Percentiles rank a stretch among this genome's conserved stretches.
These are phyloP conservation scores for Datisca glomerata DNA, from an alignment of 306 rosid species.

Conservation along the genomic window DNA sequence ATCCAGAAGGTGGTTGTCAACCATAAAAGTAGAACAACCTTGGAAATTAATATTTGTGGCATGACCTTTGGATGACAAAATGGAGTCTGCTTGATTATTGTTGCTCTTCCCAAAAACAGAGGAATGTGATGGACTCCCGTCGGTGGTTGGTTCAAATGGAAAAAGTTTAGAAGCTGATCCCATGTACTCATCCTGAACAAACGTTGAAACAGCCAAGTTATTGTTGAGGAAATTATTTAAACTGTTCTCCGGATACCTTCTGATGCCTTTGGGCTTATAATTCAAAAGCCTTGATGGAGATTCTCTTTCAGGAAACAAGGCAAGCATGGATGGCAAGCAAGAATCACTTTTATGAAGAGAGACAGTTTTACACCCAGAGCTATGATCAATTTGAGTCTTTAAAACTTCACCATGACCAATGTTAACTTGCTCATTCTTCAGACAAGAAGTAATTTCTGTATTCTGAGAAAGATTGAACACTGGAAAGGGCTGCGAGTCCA, in stretches of 20 bases:
- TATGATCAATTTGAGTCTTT: slow-evolving; percentile 19
- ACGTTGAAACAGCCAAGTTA: background rate
- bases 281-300: background rate
- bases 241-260: background rate
- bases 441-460: slow-evolving; percentile 17
- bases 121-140: background rate
- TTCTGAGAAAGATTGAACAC: slow-evolving; percentile 29
- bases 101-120: background rate
- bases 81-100: background rate
- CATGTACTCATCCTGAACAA: background rate
- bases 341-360: slow-evolving; percentile 18
- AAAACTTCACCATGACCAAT: slow-evolving; percentile 15
- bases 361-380: slow-evolving; percentile 17
- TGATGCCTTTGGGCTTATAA: background rate
- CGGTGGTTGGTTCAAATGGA: background rate
- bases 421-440: slow-evolving; percentile 18
- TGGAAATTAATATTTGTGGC: background rate
- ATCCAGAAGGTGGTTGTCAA: background rate
- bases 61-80: background rate
- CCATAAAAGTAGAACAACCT: background rate
- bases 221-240: background rate
- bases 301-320: background rate
- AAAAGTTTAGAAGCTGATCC: background rate
- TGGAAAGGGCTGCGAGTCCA: slow-evolving; percentile 42
- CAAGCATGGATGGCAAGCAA: background rate